Evolutionary conservation across 2,329 filamentous ascomycete species (phyloP), one percentile per base, ranked within the genome.

Genomic region (Cladosporium velox): DNA sequence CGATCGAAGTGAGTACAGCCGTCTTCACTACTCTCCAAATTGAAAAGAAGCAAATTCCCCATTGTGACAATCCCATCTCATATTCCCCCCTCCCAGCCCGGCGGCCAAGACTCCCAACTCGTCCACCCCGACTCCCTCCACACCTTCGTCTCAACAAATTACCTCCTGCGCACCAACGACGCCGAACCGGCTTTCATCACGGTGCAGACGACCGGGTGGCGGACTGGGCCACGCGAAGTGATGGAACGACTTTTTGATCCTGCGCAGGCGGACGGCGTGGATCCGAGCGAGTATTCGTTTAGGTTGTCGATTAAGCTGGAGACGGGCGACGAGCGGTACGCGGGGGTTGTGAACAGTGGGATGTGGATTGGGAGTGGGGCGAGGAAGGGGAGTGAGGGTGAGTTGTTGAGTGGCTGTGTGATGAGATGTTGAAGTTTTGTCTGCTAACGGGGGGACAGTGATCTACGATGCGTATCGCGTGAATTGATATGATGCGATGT

Each of bases 61-160:
- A 24, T 24, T 24, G 24, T 24, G 24, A 24, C 24, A 24, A 38
- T 4, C 35, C 32, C 8, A 34, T 35, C 34, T 35, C 34, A 35
- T 4, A 35, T 41, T 6, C 35, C 4, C 35, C 8, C 4, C 21
- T 26, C 84, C 7, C 54, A 68, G 65, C 64, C 66, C 49, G 69
- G 69, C 24, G 69, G 69, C n/a, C 69, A 70, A 54, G 69, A 70
- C 52, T 67, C 66, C 6, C 69, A 69, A 57, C 59, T 70, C 47
- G 69, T 70, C 51, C 51, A 52, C 21, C 67, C 67, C 0, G 54
- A 66, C 6, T 58, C 59, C 12, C 59, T 69, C 2, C 65, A 68
- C n/a, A 69, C 68, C 1, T 68, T 54, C 34, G 65, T 70, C 4
- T 52, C 64, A 2, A 70, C 69, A 18, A 70, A 68, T 54, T 70